phyloP scores from a whole-genome alignment of 495 filamentous ascomycete genomes.

The Xylaria palmicola region DNA sequence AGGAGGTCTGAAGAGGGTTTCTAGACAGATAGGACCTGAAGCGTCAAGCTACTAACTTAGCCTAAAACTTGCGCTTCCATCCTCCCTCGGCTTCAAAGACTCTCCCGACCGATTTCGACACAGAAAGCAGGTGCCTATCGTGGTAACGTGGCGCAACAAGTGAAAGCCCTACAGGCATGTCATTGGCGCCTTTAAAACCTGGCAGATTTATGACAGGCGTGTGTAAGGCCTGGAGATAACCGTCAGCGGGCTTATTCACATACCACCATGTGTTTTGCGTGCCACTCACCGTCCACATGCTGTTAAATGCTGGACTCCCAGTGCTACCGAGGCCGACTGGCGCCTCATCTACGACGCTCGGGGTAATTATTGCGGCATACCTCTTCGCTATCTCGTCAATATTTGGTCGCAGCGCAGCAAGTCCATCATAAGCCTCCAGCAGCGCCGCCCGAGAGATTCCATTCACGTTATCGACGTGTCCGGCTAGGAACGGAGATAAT shows the following conservation, averaged over 20 bases:
- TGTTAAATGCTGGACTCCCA: slow-evolving; percentile 43
- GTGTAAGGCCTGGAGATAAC: slow-evolving; percentile 37
- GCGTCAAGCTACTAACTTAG: background rate
- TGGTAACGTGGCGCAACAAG: slow-evolving; percentile 44
- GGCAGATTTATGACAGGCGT: slow-evolving; percentile 51
- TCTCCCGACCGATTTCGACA: slow-evolving; percentile 39
- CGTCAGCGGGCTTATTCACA: slow-evolving; percentile 1
- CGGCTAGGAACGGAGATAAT: slow-evolving; percentile 35
- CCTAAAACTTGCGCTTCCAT: slow-evolving; percentile 26
- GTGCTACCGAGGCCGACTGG: slow-evolving; percentile 45
- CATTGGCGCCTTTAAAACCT: slow-evolving; percentile 48
- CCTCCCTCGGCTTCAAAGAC: slow-evolving; percentile 45
- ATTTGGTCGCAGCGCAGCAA: slow-evolving; percentile 45
- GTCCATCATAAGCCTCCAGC: slow-evolving; percentile 44
- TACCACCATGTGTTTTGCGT: too few species aligned
- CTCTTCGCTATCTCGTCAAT: slow-evolving; percentile 45
- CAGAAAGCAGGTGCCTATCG: slow-evolving; percentile 45
- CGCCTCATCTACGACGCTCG: slow-evolving; percentile 50
- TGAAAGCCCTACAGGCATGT: slow-evolving; percentile 51
- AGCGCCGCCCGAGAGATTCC: slow-evolving; percentile 39
- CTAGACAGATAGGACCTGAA: background rate
- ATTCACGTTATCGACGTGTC: slow-evolving; percentile 43
- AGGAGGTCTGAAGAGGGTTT: background rate
- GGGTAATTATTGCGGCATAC: slow-evolving; percentile 50
- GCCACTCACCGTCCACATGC: slow-evolving; percentile 32